Evolutionary conservation across 495 filamentous ascomycete species (phyloP).

Genomic region (Aspergillus asperescens): DNA sequence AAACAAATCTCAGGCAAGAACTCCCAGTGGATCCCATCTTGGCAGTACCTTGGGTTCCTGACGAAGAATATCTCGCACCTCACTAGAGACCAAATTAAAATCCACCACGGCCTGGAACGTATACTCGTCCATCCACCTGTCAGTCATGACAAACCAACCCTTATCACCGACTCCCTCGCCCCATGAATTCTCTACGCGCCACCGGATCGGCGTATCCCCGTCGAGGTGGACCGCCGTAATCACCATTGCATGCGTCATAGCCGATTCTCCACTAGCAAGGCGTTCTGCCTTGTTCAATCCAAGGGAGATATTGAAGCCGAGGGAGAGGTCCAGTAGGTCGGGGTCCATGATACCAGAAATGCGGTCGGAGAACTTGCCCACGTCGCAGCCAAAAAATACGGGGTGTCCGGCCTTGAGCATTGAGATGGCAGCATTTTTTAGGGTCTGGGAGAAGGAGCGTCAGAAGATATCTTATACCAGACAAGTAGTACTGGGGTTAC

Average conservation of each 20-base stretch:
- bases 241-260: constrained; percentile 91
- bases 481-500: too few relatives aligned
- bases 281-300: constrained; percentile 69
- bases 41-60: constrained; percentile 66
- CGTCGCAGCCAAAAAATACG: constrained; percentile 84
- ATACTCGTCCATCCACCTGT: constrained; percentile 84
- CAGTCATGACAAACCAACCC: constrained; percentile 84
- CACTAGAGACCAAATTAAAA: constrained; percentile 57
- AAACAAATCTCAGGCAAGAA: constrained; percentile 58
- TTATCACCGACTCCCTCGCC: constrained; percentile 59
- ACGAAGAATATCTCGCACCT: constrained; percentile 61
- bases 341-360: constrained; percentile 70
- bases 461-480: too few relatives aligned
- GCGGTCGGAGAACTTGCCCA: constrained; percentile 69
- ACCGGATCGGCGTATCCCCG: constrained; percentile 59
- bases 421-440: constrained; percentile 66
- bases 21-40: constrained; percentile 86
- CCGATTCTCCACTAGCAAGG: constrained; percentile 62
- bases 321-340: constrained; percentile 63
- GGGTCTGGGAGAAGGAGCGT: constrained; percentile 25
- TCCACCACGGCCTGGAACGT: constrained; percentile 85
- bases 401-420: constrained; percentile 73
- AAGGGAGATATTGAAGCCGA: constrained; percentile 70
- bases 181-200: constrained; percentile 86
- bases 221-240: constrained; percentile 76